Evolutionary conservation across 257 asterid genomes (phyloP).

Genomic region (Petrea volubilis): DNA sequence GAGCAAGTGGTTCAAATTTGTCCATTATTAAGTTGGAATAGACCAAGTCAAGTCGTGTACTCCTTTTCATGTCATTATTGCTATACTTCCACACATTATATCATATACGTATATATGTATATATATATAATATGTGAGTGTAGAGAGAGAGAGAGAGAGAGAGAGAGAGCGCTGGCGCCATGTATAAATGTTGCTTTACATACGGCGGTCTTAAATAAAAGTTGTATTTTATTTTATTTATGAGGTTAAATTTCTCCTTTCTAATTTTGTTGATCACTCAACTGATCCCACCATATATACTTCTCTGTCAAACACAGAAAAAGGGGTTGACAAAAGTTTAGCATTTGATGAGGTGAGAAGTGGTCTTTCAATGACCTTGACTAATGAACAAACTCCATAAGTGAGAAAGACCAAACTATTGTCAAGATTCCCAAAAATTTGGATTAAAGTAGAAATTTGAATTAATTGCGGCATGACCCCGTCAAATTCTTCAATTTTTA

Average conservation of each 20-base stretch:
- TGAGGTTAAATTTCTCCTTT: background rate
- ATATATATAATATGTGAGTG: too few species aligned
- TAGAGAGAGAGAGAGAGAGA: too few species aligned
- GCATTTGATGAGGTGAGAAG: slow-evolving; percentile 10
- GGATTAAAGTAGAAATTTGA: background rate
- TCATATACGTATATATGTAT: background rate
- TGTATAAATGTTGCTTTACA: background rate
- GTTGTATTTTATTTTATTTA: background rate
- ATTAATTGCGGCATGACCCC: too few species aligned
- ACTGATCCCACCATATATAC: background rate
- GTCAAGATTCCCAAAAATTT: background rate
- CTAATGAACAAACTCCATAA: slow-evolving; percentile 31
- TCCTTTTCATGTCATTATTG: background rate
- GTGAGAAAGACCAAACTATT: slow-evolving; percentile 1
- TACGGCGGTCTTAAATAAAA: background rate
- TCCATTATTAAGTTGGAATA: background rate
- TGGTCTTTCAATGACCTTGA: slow-evolving; percentile 38
- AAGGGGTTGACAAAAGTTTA: background rate
- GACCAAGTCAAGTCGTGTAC: background rate
- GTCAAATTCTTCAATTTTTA: too few species aligned
- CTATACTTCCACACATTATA: too few species aligned
- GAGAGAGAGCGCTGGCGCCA: too few species aligned
- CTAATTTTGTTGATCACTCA: background rate
- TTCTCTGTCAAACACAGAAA: background rate
- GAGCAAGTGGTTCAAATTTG: background rate